A percentile compares a stretch with the other conserved stretches of the same genome.
Conservation (phyloP, 331 rosid species). For the Stylosanthes scabra region DNA sequence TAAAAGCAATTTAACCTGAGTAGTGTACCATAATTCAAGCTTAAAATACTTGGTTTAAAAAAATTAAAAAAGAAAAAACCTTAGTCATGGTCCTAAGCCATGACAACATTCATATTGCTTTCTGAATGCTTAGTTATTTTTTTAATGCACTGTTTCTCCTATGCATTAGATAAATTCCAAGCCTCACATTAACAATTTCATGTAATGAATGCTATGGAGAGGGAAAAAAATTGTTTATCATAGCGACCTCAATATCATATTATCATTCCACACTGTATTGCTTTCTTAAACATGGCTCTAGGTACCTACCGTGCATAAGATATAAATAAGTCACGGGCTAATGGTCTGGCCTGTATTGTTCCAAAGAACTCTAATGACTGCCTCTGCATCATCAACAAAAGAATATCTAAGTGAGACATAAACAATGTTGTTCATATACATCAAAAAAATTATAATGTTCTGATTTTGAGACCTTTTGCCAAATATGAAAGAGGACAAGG, state of each 20-base stretch:
- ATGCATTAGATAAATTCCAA: background rate
- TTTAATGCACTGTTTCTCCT: background rate
- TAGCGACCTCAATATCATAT: slow-evolving; percentile 30
- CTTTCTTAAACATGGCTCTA: slow-evolving; percentile 32
- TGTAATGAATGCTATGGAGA: slow-evolving; percentile 1
- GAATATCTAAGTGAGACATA: slow-evolving; percentile 29
- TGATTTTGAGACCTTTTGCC: slow-evolving; percentile 73
- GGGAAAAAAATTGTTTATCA: background rate
- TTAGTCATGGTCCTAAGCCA: background rate
- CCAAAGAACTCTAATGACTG: slow-evolving; percentile 87
- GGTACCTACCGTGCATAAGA: slow-evolving; percentile 76
- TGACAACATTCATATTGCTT: background rate
- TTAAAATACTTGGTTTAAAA: background rate
- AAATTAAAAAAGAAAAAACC: background rate
- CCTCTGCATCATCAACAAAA: slow-evolving; percentile 66
- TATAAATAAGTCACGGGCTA: slow-evolving; percentile 83
- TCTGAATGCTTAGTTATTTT: background rate
- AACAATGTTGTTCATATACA: slow-evolving; percentile 15
- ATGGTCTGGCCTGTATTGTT: slow-evolving; percentile 72
- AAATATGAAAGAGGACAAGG: slow-evolving; percentile 91
- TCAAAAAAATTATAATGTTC: slow-evolving; percentile 16
- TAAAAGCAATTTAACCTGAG: too few species aligned
- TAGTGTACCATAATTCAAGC: too few species aligned
- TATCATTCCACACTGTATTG: slow-evolving; percentile 30
- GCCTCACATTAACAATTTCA: background rate